A percentile compares a stretch with the other conserved stretches of the same genome.
These are phyloP conservation scores for Aspergillus tamarii DNA, from an alignment of 2,329 filamentous ascomycete genomes.

Conservation along the genomic window DNA sequence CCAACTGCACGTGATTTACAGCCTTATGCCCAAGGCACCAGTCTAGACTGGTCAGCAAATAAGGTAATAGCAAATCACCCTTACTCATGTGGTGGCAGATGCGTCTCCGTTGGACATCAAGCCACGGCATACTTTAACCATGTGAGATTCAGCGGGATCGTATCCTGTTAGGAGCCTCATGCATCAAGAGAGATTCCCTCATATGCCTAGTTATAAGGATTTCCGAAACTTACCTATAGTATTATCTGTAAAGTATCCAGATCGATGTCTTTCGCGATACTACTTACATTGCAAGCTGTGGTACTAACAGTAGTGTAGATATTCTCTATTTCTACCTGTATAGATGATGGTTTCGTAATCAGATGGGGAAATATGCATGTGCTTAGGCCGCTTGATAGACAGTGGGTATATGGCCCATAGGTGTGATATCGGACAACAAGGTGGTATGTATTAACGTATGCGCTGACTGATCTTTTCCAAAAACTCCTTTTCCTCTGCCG, in stretches of 20 bases:
- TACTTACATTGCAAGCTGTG: too few species aligned
- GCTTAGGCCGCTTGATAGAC: not conserved
- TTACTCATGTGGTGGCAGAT: not conserved
- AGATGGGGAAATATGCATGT: not conserved
- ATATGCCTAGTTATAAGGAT: too few species aligned
- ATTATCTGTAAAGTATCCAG: too few species aligned
- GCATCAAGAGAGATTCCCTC: not conserved
- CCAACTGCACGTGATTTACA: slow-evolving; percentile 21
- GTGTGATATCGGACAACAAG: not conserved
- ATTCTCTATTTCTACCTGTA: too few species aligned
- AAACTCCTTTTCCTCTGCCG: slow-evolving; percentile 34
- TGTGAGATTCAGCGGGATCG: not conserved
- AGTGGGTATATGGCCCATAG: not conserved
- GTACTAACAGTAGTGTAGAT: too few species aligned
- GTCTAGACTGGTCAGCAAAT: slow-evolving; percentile 5
- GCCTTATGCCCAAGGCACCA: slow-evolving; percentile 17
- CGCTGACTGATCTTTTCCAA: slow-evolving; percentile 39
- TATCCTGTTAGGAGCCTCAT: not conserved
- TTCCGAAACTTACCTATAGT: too few species aligned
- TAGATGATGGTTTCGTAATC: too few species aligned
- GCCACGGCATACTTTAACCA: too few species aligned
- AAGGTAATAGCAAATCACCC: not conserved
- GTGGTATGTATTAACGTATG: slow-evolving; percentile 26
- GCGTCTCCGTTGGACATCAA: too few species aligned
- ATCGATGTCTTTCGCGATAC: too few species aligned